Conservation (phyloP, 495 filamentous ascomycete species). For the Staphylotrichum tortipilum region DNA sequence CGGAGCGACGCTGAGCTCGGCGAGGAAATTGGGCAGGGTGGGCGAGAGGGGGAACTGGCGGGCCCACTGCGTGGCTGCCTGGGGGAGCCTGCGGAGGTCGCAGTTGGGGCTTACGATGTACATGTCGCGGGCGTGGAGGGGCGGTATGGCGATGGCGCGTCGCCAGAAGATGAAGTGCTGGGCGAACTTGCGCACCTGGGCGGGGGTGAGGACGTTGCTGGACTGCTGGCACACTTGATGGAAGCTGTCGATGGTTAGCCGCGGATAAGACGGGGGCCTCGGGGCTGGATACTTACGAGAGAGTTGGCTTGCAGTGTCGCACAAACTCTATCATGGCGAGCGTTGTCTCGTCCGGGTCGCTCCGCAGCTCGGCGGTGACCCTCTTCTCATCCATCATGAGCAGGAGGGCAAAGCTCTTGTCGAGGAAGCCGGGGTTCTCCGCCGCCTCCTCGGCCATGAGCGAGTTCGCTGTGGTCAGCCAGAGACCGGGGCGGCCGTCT, state of each 20-base stretch:
- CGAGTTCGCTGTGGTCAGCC: constrained; percentile 77
- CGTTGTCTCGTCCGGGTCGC: constrained; percentile 61
- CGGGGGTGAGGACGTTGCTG: constrained; percentile 59
- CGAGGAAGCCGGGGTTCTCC: constrained; percentile 53
- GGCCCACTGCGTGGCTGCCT: constrained; percentile 65
- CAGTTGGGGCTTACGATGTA: constrained; percentile 92
- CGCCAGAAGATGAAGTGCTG: constrained; percentile 94
- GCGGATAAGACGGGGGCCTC: neutral
- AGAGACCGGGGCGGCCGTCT: constrained; percentile 63
- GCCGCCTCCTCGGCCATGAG: constrained; percentile 57
- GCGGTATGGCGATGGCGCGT: constrained; percentile 82
- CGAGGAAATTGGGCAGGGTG: constrained; percentile 74
- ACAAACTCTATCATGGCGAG: constrained; percentile 75
- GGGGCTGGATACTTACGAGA: constrained; percentile 44
- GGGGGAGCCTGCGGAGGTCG: constrained; percentile 62
- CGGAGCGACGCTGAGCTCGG: constrained; percentile 63
- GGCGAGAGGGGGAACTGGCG: constrained; percentile 72
- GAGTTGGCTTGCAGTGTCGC: constrained; percentile 68
- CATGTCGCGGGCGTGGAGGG: constrained; percentile 80
- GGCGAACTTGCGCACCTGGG: constrained; percentile 74
- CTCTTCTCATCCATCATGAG: constrained; percentile 75
- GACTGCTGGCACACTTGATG: constrained; percentile 60
- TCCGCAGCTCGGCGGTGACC: constrained; percentile 74
- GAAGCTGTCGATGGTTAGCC: constrained; percentile 38
- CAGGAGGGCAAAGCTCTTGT: constrained; percentile 78